These are phyloP conservation scores for Rubroshorea leprosula DNA, from an alignment of 345 rosid genomes.

Conservation along the genomic window DNA sequence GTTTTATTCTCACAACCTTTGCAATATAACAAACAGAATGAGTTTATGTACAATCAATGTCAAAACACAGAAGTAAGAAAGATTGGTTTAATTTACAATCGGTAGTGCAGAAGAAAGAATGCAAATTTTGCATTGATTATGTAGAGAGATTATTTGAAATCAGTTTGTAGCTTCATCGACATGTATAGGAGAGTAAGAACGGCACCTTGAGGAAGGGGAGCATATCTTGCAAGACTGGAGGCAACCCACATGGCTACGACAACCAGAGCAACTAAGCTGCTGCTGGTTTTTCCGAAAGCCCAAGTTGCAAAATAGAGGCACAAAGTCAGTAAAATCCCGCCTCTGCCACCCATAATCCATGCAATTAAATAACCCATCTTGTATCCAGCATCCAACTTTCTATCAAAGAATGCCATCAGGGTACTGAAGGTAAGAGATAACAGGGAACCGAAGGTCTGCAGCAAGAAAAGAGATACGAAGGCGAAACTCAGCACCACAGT, in stretches of 20 bases:
- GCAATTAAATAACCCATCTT: slow-evolving; percentile 74
- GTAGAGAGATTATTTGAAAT: slow-evolving; percentile 20
- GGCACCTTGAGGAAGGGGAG: slow-evolving; percentile 85
- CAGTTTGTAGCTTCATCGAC: slow-evolving; percentile 83
- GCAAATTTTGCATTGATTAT: not conserved
- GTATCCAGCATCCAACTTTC: slow-evolving; percentile 72
- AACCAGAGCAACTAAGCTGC: slow-evolving; percentile 57
- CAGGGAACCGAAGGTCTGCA: slow-evolving; percentile 47
- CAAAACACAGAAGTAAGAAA: too few species aligned
- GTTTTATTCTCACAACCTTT: too few species aligned
- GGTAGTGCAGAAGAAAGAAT: not conserved
- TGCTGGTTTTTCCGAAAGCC: slow-evolving; percentile 85
- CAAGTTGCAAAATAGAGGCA: slow-evolving; percentile 79
- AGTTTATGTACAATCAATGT: not conserved
- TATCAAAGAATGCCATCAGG: slow-evolving; percentile 56
- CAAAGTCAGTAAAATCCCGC: slow-evolving; percentile 59
- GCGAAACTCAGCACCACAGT: slow-evolving; percentile 50
- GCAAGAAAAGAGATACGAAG: slow-evolving; percentile 48
- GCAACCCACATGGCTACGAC: slow-evolving; percentile 79
- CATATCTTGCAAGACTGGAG: slow-evolving; percentile 66
- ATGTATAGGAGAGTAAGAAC: slow-evolving; percentile 71
- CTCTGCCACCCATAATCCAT: slow-evolving; percentile 72
- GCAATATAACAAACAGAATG: not conserved
- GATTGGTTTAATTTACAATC: not conserved
- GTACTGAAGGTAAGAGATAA: slow-evolving; percentile 65